Base-by-base conservation (phyloP, 345 rosid genomes). In the Euphorbia peplus region DNA sequence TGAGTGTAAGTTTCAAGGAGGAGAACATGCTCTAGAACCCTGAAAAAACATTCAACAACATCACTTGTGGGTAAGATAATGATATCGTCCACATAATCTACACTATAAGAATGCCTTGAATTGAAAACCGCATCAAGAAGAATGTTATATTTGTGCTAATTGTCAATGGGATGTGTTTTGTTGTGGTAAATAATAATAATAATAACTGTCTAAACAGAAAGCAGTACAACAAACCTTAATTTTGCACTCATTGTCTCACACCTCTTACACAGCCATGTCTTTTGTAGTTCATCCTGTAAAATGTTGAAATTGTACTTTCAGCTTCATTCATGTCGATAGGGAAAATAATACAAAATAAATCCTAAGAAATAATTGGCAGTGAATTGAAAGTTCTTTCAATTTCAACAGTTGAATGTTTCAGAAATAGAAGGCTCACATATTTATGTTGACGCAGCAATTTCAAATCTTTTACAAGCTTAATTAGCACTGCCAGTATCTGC, bases 161-260 rank as follows among this genome's bases (percentile, higher is more conserved):
- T 54, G 29, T 29, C 35, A 29, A 5, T 35, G n/a, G 41, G 52
- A 29, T 19, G 14, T 25, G 21, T 68, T 64, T 42, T 4, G 18
- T 50, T 29, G 21, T 37, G 56, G 47, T 29, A 63, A 3, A 5
- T 22, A 63, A 47, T n/a, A n/a, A n/a, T n/a, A n/a, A n/a, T n/a
- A 44, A 30, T 48, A 58, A 30, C 16, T 14, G 62, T 42, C 18
- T 15, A 59, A 9, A 28, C 15, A 57, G 60, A 13, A 57, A 55
- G 61, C 25, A 73, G 65, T 64, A 48, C 39, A 21, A 72, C 87
- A 54, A 69, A 95, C 99, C 99, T 90, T 75, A 91, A 53, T 79
- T 95, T 95, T 58, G 97, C 99, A 54, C 80, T 86, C 99, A 95
- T 91, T 68, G 98, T 95, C 84, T 88, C 98, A 72, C 99, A 95